A percentile compares a stretch with the other conserved stretches of the same genome.
These are phyloP conservation scores for Plasmodium coatneyi DNA, from an alignment of 169 alveolate genomes.

Conservation along the genomic window DNA sequence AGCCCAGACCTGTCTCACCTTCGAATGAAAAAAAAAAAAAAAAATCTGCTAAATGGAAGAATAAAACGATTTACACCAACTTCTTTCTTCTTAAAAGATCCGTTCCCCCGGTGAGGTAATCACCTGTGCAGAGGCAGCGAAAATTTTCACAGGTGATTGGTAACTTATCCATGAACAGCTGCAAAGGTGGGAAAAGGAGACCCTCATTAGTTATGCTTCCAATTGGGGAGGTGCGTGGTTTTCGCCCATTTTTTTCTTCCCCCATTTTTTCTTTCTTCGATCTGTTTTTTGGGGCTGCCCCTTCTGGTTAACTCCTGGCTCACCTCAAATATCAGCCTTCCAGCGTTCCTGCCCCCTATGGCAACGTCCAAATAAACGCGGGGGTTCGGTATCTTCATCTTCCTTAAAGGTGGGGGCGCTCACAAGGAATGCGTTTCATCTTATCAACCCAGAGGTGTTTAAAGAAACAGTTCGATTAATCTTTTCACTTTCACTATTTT, in stretches of 20 bases:
- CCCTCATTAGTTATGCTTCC: neutral
- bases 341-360: slow-evolving; percentile 87
- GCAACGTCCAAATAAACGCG: slow-evolving; percentile 86
- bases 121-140: slow-evolving; percentile 93
- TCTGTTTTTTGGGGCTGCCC: neutral
- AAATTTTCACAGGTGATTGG: slow-evolving; percentile 93
- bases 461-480: neutral
- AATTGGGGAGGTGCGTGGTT: neutral
- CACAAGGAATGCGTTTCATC: neutral
- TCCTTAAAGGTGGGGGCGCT: neutral
- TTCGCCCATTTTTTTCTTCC: neutral
- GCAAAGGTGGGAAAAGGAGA: slow-evolving; percentile 2
- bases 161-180: slow-evolving; percentile 88
- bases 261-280: neutral
- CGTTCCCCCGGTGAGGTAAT: neutral
- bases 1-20: slow-evolving; percentile 89
- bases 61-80: neutral
- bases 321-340: slow-evolving; percentile 86
- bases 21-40: slow-evolving; percentile 42
- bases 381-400: slow-evolving; percentile 86
- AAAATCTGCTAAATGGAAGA: neutral
- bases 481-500: neutral
- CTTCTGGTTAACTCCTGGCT: neutral
- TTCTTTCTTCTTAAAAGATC: neutral
- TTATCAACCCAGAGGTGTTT: neutral